Conservation (phyloP, 2,329 filamentous ascomycete species). For the Exophiala phaeomuriformis region DNA sequence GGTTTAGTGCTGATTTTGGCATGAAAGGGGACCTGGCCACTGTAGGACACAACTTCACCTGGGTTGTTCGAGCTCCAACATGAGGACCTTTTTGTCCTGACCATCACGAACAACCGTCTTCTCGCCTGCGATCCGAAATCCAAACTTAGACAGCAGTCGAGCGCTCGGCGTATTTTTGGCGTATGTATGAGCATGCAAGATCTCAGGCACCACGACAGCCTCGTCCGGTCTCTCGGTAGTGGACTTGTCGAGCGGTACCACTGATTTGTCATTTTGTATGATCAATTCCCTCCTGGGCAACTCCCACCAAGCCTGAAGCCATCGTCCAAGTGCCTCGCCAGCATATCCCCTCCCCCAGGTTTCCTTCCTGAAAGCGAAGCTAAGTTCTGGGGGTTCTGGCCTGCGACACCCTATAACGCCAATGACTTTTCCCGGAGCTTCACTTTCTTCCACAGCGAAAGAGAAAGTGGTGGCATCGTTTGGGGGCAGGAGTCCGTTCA, state of each 20-base stretch:
- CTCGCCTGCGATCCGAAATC: conserved; percentile 7
- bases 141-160: conserved; percentile 15
- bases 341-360: conserved; percentile 52
- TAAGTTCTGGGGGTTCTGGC: conserved; percentile 45
- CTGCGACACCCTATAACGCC: conserved; percentile 44
- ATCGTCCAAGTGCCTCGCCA: conserved; percentile 49
- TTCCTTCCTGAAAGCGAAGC: conserved; percentile 51
- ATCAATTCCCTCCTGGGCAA: conserved; percentile 44
- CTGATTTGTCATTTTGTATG: conserved; percentile 13
- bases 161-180: conserved; percentile 13
- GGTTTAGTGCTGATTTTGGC: too few relatives aligned
- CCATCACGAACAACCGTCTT: conserved; percentile 12
- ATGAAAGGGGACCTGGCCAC: too few relatives aligned
- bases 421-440: conserved; percentile 29
- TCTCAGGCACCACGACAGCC: neutral
- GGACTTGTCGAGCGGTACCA: neutral
- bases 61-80: conserved; percentile 5
- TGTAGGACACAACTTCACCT: too few relatives aligned
- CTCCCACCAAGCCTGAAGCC: conserved; percentile 43
- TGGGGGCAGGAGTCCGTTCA: conserved; percentile 43
- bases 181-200: neutral
- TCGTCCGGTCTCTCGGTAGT: neutral
- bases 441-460: conserved; percentile 35
- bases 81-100: conserved; percentile 4
- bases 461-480: conserved; percentile 50